A percentile compares a stretch with the other conserved stretches of the same genome.
Evolutionary conservation across 176 grass and related monocot genomes (phyloP).

Genomic region (Eragrostis curvula): DNA sequence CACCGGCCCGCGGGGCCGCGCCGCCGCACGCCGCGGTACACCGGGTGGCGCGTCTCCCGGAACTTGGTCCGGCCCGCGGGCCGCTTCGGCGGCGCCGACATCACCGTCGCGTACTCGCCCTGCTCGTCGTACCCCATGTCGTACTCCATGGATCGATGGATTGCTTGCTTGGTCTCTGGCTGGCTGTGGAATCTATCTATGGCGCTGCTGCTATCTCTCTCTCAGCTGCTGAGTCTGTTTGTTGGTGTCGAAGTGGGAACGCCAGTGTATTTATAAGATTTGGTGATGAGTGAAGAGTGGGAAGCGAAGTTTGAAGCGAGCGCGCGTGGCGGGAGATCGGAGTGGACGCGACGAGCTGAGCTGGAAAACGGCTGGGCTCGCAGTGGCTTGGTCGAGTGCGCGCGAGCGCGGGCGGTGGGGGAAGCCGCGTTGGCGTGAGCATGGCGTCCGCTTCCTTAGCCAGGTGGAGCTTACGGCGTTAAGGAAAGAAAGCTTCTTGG

Average conservation of each 20-base stretch:
- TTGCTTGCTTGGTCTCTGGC: too few relatives aligned
- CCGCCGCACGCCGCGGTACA: slow-evolving; percentile 78
- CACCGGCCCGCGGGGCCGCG: slow-evolving; percentile 59
- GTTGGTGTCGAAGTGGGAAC: background rate
- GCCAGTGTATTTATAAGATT: background rate
- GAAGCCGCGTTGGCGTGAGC: background rate
- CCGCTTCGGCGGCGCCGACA: slow-evolving; percentile 70
- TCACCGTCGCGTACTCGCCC: slow-evolving; percentile 50
- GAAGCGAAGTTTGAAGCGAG: background rate
- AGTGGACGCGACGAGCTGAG: background rate
- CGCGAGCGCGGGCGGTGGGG: background rate
- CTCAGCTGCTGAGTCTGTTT: too few relatives aligned
- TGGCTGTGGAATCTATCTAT: too few relatives aligned
- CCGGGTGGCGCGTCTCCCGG: slow-evolving; percentile 87
- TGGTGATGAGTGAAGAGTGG: background rate
- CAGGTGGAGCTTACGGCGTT: background rate
- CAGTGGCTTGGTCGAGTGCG: background rate
- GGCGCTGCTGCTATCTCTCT: too few relatives aligned
- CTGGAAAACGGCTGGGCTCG: background rate
- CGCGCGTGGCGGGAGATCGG: background rate
- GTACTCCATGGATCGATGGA: slow-evolving; percentile 16
- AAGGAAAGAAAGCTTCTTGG: background rate
- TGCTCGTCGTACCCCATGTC: background rate
- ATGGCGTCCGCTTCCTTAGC: background rate
- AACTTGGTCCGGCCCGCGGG: slow-evolving; percentile 83